These are phyloP conservation scores for Phlyctochytrium planicorne DNA, from an alignment of 192 early-diverging fungal species.

Conservation along the genomic window DNA sequence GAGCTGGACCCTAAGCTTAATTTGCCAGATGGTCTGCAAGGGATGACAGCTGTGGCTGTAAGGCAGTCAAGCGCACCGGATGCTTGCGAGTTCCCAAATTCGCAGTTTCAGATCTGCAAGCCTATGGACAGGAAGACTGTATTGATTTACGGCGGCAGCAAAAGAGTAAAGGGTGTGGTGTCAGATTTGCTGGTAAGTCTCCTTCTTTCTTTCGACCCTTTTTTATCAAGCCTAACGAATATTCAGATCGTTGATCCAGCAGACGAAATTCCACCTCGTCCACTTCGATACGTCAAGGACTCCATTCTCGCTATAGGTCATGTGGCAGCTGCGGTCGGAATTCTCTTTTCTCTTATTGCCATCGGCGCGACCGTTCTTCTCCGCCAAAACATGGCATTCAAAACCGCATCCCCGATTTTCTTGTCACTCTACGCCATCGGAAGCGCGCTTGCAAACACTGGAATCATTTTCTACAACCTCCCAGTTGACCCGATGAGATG, in stretches of 20 bases:
- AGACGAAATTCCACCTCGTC: not conserved
- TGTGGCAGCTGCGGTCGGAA: conserved; percentile 4
- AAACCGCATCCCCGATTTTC: conserved; percentile 14
- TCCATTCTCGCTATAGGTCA: conserved; percentile 5
- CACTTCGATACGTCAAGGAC: conserved; percentile 1
- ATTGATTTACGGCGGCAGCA: conserved; percentile 10
- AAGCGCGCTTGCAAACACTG: not conserved
- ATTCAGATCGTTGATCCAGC: not conserved
- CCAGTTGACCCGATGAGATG: not conserved
- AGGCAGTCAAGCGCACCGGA: not conserved
- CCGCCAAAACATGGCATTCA: conserved; percentile 6
- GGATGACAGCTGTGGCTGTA: not conserved
- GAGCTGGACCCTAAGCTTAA: not conserved
- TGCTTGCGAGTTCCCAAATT: not conserved
- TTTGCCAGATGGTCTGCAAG: not conserved
- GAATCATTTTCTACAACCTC: conserved; percentile 14
- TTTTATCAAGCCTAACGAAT: not conserved
- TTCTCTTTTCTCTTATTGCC: conserved; percentile 4
- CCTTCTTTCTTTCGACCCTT: too few relatives aligned
- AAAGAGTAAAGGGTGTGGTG: not conserved
- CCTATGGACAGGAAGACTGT: conserved; percentile 1
- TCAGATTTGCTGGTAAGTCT: conserved; percentile 9
- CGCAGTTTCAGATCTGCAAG: not conserved
- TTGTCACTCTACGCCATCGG: conserved; percentile 8
- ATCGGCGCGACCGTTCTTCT: not conserved